These are phyloP conservation scores for Sporothrix luriei DNA, from an alignment of 2,329 filamentous ascomycete genomes.

Conservation along the genomic window DNA sequence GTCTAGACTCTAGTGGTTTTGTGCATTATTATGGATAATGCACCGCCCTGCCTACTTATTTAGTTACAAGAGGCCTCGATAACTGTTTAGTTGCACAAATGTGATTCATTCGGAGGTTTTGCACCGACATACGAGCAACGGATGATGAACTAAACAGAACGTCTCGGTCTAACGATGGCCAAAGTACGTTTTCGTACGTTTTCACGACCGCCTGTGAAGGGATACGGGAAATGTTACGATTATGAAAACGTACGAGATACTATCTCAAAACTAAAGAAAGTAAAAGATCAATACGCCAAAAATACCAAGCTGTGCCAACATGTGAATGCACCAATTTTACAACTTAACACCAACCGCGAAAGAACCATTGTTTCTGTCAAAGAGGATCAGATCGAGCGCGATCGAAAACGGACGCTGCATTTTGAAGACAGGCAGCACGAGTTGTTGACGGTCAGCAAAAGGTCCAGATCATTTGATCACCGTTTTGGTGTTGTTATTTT, in stretches of 20 bases:
- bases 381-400: neutral
- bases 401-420: neutral
- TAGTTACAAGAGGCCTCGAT: neutral
- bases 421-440: too few relatives aligned
- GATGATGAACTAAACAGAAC: neutral
- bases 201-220: too few relatives aligned
- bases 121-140: neutral
- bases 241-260: too few relatives aligned
- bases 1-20: too few relatives aligned
- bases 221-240: too few relatives aligned
- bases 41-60: neutral
- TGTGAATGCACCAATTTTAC: slow-evolving; percentile 11
- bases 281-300: too few relatives aligned
- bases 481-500: slow-evolving; percentile 15
- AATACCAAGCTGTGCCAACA: neutral
- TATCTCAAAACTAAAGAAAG: too few relatives aligned
- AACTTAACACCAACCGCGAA: too few relatives aligned
- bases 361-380: neutral
- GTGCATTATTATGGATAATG: too few relatives aligned
- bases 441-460: neutral
- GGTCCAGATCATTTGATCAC: slow-evolving; percentile 19
- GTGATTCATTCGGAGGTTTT: neutral
- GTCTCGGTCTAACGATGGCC: neutral
- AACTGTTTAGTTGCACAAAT: neutral
- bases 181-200: too few relatives aligned